Evolutionary conservation across 2,329 filamentous ascomycete species (phyloP), one percentile per base, ranked within the genome.

Genomic region (Aspergillaceae sp.): DNA sequence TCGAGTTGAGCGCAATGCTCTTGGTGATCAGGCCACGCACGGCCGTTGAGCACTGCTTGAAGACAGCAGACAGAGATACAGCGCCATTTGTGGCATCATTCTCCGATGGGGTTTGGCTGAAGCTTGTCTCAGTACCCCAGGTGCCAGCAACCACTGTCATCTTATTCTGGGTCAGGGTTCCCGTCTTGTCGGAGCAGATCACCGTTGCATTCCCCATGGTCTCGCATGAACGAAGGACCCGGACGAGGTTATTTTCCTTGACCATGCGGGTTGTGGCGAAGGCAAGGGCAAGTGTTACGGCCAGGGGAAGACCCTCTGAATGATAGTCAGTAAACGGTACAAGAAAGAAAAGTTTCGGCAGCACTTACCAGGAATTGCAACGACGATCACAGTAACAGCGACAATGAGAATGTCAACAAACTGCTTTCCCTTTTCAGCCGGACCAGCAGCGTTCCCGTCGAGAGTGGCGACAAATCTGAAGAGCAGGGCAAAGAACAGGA

Each of bases 401-500:
- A 86, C 81, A 52, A 89, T 88, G 56, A 89, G 80, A 49, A 88
- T 87, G 49, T 84, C 77, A 54, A 88, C 74, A 57, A 88, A 88
- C 44, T 79, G 75, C 58, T 91, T 86, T 6, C 86, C 89, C 69
- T 94, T 95, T 44, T 81, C 65, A 2, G 86, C 82, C 3, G 87
- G 75, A 0, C 76, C 75, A 1, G 69, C 69, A 3, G 60, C 52
- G 48, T 78, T 73, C 11, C 65, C 70, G 45, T 66, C 75, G 3
- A 95, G 76, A 8, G 79, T 70, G 41, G 82, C 87, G 7, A 92
- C 73, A 61, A 94, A 96, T 57, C 88, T 79, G 69, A 95, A 90
- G 59, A 95, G 80, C 9, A 95, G 75, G 40, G 94, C 84, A 41
- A 91, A 75, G 68, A 96, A 95, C 41, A 95, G 74, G 9, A 92